Evolutionary conservation across 148 eudicot species (phyloP).

Genomic region (Vaccinium myrtillus): DNA sequence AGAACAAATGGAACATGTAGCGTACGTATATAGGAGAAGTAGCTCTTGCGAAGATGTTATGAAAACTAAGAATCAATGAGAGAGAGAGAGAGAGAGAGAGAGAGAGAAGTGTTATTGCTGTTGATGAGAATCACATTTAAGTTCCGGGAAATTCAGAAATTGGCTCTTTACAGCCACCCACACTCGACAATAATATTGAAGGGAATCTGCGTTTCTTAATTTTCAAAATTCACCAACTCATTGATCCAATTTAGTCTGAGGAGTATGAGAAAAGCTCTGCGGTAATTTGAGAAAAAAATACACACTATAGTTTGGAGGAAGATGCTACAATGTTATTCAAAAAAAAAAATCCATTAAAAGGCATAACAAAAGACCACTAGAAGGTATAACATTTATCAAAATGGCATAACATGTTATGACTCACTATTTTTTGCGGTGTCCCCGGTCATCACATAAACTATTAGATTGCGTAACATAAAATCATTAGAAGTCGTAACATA

Average conservation of each 20-base stretch:
- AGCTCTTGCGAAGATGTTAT: not conserved
- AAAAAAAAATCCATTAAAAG: too few relatives aligned
- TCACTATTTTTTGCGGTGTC: too few relatives aligned
- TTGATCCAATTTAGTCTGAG: not conserved
- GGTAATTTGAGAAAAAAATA: not conserved
- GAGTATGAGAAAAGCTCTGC: not conserved
- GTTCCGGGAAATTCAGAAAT: not conserved
- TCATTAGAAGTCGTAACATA: too few relatives aligned
- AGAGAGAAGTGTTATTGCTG: not conserved
- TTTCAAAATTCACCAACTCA: not conserved
- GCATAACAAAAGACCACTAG: too few relatives aligned
- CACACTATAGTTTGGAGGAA: too few relatives aligned
- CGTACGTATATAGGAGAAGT: too few relatives aligned
- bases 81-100: not conserved
- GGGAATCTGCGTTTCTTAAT: not conserved
- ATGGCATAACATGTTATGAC: too few relatives aligned
- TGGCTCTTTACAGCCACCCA: not conserved
- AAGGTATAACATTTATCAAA: too few relatives aligned
- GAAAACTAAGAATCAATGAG: not conserved
- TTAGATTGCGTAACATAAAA: too few relatives aligned
- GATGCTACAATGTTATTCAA: too few relatives aligned
- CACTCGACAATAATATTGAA: not conserved
- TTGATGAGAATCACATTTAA: not conserved
- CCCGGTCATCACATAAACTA: too few relatives aligned
- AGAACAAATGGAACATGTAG: not conserved